Base-by-base conservation (phyloP, 2,329 filamentous ascomycete genomes). In the Tolypocladium ophioglossoides region DNA sequence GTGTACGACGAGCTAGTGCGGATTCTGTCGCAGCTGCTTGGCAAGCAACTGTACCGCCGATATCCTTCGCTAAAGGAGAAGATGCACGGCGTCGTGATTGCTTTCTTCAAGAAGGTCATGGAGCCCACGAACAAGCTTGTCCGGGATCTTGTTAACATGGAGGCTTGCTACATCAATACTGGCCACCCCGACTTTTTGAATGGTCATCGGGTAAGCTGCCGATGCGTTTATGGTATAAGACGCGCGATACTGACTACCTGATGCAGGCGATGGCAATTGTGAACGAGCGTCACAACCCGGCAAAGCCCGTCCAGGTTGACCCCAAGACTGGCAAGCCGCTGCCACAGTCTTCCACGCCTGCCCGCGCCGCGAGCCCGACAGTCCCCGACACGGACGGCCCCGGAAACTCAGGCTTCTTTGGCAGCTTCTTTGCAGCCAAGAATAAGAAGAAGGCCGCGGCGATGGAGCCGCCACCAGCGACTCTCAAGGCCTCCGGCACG, bases 361-460 rank as follows among this genome's bases (percentile, higher is more conserved):
- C 78, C 52, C 85, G 91, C 58, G 83, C 88, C 46, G 80, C 81
- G 54, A 95, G 86, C 67, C 94, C 90, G 9, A 87, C 85, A 40
- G 74, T 90, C 53, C 68, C 72, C 51, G 74, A 83, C 46, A 62
- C 68, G 44, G 72, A 75, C 47, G 74, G 72, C 32, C 72, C 70
- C 57, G 70, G 71, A 53, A 89, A 89, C 67, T 76, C 80, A 56
- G 91, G 92, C 39, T 99, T 99, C 80, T 99, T 99, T 64, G 94
- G 94, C 62, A 95, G 89, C 66, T 99, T 99, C 82, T 99, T 96
- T 68, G 90, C 94, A 12, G 91, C 89, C 67, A 99, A 97, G 83
- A 99, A 97, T 77, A 99, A 97, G 85, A 99, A 99, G 83, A 97
- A 96, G 86, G 95, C 95, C 75, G 94, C 94, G n/a, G 91, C 92